Base-by-base conservation (phyloP, 441 rosid genomes). In the Biscutella auriculata region DNA sequence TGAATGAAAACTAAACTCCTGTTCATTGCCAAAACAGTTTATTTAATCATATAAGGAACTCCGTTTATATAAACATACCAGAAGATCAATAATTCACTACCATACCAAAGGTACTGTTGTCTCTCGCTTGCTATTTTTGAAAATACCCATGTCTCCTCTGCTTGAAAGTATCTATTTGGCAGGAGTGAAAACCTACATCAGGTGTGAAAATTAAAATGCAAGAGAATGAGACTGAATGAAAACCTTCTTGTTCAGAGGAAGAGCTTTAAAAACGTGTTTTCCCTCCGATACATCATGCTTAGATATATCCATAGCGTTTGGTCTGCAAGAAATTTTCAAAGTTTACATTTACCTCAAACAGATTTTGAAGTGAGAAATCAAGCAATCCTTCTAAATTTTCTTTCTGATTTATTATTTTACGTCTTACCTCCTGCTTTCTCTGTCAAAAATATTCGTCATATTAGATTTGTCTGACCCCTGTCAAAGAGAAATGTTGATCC, bases 121-220 rank as follows among this genome's bases (percentile, higher is more conserved):
- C 77, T 87, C 96, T 52, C 79, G 76, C 77, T 87, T 89, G 79
- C 60, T 77, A 71, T 80, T 87, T 63, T 79, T 77, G 52, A 82
- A 81, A 54, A 93, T 71, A 10, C 95, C 97, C 39, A 87, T 72
- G 57, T 89, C 91, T 51, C 95, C 96, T 81, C 77, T 84, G 65
- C 92, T 85, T 60, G 95, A 79, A 65, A 87, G 76, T 74, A 89
- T 80, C 96, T 89, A 79, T 74, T 60, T 53, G 0, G 73, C 61
- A 55, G 30, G 54, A 53, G 36, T 8, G 28, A 14, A 17, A 43
- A 62, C 39, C 40, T 45, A 32, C 11, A 17, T 17, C 11, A 49
- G 40, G 32, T 11, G 45, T 36, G 11, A 54, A 30, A 52, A 8
- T 5, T 33, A 19, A 51, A 67, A 46, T 41, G 50, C 40, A 47